Base-by-base conservation (phyloP, 768 basidiomycete genomes). In the Mycena rosella region DNA sequence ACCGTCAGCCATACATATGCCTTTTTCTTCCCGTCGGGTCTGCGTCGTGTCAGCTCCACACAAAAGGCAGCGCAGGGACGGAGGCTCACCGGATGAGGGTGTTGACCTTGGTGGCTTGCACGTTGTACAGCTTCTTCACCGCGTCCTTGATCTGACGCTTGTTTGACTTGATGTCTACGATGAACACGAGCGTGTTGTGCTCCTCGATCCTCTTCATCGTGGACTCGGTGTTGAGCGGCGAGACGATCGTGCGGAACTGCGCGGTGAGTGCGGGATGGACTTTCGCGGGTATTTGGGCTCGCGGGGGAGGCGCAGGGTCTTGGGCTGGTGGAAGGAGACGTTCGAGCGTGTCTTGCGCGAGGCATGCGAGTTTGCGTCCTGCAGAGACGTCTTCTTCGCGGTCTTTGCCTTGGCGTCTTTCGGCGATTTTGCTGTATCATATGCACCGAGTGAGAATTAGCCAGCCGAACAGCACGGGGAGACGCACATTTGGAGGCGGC, bases 151-250 rank as follows among this genome's bases (percentile, higher is more conserved):
- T 99, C 83, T 99, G 96, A 53, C 96, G 90, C 89, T 99, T 99
- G 90, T 98, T 99, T 73, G 95, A 85, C 79, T 89, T 91, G 81
- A 98, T 77, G 81, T 98, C 96, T 58, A 98, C 96, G 68, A 99
- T 91, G 87, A 99, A 99, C 67, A 99, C 98, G 65, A 99, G 89
- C 34, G 98, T 99, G 84, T 99, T 99, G 87, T 98, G 91, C 82
- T 98, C 97, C 87, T 99, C 97, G 65, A 99, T 99, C 89, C 99
- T 98, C 89, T 98, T 97, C 97, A 99, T 98, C 69, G 97, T 96
- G 15, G 90, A 92, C 82, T 99, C 96, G 18, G 96, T 97, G 90
- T 96, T 97, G 80, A 96, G 80, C n/a, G 94, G 94, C 92, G 91
- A 93, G 62, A 95, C 89, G 77, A 98, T 94, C 49, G 94, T 96